phyloP scores from a whole-genome alignment of 2,329 filamentous ascomycete genomes.

The Calycina marina region DNA sequence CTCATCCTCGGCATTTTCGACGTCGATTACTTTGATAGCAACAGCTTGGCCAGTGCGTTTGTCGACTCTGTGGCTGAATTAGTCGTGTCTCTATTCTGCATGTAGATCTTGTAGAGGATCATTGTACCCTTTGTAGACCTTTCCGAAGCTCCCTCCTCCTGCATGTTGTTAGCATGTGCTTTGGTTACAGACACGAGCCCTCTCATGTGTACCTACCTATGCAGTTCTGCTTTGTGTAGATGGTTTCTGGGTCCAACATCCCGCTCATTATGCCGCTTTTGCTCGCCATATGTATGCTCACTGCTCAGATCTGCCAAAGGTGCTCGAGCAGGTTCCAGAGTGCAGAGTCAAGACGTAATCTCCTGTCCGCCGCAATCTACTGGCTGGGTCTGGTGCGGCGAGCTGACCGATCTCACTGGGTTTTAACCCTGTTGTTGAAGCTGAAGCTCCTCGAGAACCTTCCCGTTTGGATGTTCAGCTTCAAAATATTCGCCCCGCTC shows the following conservation, averaged over 20 bases:
- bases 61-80: constrained; percentile 52
- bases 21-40: constrained; percentile 96
- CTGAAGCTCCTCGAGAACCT: too few species aligned
- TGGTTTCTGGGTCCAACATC: constrained; percentile 66
- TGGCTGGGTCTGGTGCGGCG: too few species aligned
- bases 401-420: too few species aligned
- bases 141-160: constrained; percentile 96
- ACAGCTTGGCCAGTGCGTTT: constrained; percentile 86
- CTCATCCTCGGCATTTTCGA: constrained; percentile 97
- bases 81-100: constrained; percentile 4
- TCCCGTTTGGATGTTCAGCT: too few species aligned
- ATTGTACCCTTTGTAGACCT: constrained; percentile 99
- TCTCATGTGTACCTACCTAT: constrained; percentile 63
- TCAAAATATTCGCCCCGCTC: too few species aligned
- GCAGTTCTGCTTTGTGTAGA: constrained; percentile 88
- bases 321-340: too few species aligned
- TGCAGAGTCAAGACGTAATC: too few species aligned
- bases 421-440: too few species aligned
- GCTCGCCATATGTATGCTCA: constrained; percentile 20
- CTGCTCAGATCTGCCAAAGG: neutral
- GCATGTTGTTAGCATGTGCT: constrained; percentile 16
- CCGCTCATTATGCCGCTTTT: constrained; percentile 27
- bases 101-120: too few species aligned
- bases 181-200: constrained; percentile 3
- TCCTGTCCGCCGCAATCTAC: too few species aligned